Evolutionary conservation across 2,329 filamentous ascomycete genomes (phyloP).

Genomic region (Penicillium rolfsii): DNA sequence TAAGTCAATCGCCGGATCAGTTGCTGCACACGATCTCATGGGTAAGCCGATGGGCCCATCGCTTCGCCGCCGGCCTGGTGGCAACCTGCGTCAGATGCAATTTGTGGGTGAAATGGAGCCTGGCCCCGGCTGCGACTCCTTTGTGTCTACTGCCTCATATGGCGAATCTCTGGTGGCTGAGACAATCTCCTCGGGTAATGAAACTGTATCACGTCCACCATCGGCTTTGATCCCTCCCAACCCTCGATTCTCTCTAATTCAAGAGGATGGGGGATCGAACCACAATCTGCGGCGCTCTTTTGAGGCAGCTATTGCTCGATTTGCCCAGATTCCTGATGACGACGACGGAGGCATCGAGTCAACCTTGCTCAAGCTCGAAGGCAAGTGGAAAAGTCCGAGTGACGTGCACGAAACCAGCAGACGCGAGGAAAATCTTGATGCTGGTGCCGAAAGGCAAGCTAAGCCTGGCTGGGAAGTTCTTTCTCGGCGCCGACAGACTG

Average conservation of each 20-base stretch:
- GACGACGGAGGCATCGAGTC: slow-evolving; percentile 89
- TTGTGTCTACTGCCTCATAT: slow-evolving; percentile 42
- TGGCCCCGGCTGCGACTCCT: slow-evolving; percentile 40
- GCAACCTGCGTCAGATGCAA: slow-evolving; percentile 70
- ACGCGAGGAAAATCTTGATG: slow-evolving; percentile 5
- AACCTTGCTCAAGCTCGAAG: slow-evolving; percentile 89
- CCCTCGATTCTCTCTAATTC: slow-evolving; percentile 47
- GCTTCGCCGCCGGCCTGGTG: slow-evolving; percentile 72
- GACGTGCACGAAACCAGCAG: not conserved
- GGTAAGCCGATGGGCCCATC: slow-evolving; percentile 51
- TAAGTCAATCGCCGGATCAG: slow-evolving; percentile 22
- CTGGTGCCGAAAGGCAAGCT: slow-evolving; percentile 4
- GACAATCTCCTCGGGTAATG: slow-evolving; percentile 22
- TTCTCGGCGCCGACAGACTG: slow-evolving; percentile 30
- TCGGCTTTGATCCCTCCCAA: slow-evolving; percentile 37
- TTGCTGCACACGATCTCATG: slow-evolving; percentile 22
- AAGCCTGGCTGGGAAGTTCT: slow-evolving; percentile 23
- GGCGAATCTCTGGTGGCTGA: slow-evolving; percentile 33
- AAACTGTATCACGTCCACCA: slow-evolving; percentile 29
- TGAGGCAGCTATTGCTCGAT: slow-evolving; percentile 81
- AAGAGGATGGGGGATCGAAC: slow-evolving; percentile 60
- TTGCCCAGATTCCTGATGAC: slow-evolving; percentile 87
- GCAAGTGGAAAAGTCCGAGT: slow-evolving; percentile 65
- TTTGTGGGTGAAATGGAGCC: slow-evolving; percentile 66
- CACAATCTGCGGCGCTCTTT: slow-evolving; percentile 71